Base-by-base conservation (phyloP, 2,329 filamentous ascomycete genomes). In the Botrytis pseudocinerea region DNA sequence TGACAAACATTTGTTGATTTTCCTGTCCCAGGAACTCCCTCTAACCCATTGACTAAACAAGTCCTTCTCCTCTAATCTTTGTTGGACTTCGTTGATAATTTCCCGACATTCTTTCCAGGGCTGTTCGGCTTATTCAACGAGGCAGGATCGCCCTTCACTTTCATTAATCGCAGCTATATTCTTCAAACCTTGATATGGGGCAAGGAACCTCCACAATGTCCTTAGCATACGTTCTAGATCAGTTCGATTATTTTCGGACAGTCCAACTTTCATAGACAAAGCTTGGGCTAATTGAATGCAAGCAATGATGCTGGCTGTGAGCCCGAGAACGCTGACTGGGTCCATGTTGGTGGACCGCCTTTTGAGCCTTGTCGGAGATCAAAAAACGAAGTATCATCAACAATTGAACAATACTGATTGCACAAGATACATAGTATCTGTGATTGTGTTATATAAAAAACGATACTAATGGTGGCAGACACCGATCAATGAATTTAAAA, bases 241-340 rank as follows among this genome's bases (percentile, higher is more conserved):
- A 40, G 10, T 14, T 28, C 48, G 28, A 1, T 35, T 69, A 1
- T 69, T 38, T 60, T 40, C 35, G 12, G 54, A 59, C 5, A 28
- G n/a, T 14, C 66, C 51, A 32, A 60, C 9, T 25, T 46, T 35
- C n/a, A 46, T 44, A 4, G 28, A 28, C 28, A 69, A 28, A 60
- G 66, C 38, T 8, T 69, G 35, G 38, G 66, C 40, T 25, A 60
- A n/a, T 32, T 69, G 66, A 6, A 60, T 46, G 6, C 51, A 69
- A 25, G 66, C n/a, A 60, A 69, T 69, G 5, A 69, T 69, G 18
- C 66, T 69, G 10, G 51, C 66, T 42, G 66, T 25, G 12, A 69
- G 48, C 20, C 66, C 51, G n/a, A 69, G n/a, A n/a, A n/a, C 40
- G 40, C 51, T 69, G n/a, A 60, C 40, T n/a, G 54, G 38, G 28